These are phyloP conservation scores for Cyberlindnera mrakii DNA, from an alignment of 805 yeast genomes.

Conservation along the genomic window DNA sequence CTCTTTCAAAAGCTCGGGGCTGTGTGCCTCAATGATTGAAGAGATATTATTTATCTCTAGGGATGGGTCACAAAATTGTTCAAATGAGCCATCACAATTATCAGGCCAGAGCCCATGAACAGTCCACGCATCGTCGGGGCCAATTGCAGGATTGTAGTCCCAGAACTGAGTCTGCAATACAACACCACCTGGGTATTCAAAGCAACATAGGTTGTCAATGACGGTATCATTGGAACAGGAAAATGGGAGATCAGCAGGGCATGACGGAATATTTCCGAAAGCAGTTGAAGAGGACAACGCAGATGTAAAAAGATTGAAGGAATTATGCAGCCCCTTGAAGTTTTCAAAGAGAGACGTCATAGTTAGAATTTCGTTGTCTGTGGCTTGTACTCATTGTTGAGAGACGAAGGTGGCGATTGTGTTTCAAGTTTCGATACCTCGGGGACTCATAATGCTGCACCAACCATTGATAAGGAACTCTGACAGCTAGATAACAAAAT, in stretches of 20 bases:
- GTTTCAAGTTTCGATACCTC: too few species aligned
- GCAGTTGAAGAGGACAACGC: background rate
- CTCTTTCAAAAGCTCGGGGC: slow-evolving; percentile 42
- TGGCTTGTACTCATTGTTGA: too few species aligned
- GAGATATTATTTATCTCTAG: slow-evolving; percentile 49
- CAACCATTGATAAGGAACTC: too few species aligned
- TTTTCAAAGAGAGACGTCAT: too few species aligned
- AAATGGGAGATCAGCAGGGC: slow-evolving; percentile 55
- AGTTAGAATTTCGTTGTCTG: too few species aligned
- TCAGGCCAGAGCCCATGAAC: slow-evolving; percentile 90
- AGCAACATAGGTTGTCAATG: slow-evolving; percentile 67
- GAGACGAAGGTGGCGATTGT: too few species aligned
- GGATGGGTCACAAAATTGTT: slow-evolving; percentile 67
- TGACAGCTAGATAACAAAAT: too few species aligned
- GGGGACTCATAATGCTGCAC: too few species aligned
- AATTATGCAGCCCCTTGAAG: too few species aligned
- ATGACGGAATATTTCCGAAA: slow-evolving; percentile 16
- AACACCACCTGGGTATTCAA: slow-evolving; percentile 81
- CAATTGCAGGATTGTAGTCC: slow-evolving; percentile 76
- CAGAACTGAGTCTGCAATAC: slow-evolving; percentile 86
- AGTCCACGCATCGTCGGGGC: slow-evolving; percentile 68
- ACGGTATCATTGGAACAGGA: slow-evolving; percentile 55
- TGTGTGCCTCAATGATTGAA: slow-evolving; percentile 36
- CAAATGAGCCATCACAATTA: slow-evolving; percentile 75
- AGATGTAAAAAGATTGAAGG: background rate